These are phyloP conservation scores for Bombardia bombarda DNA, from an alignment of 495 filamentous ascomycete genomes.

Conservation along the genomic window DNA sequence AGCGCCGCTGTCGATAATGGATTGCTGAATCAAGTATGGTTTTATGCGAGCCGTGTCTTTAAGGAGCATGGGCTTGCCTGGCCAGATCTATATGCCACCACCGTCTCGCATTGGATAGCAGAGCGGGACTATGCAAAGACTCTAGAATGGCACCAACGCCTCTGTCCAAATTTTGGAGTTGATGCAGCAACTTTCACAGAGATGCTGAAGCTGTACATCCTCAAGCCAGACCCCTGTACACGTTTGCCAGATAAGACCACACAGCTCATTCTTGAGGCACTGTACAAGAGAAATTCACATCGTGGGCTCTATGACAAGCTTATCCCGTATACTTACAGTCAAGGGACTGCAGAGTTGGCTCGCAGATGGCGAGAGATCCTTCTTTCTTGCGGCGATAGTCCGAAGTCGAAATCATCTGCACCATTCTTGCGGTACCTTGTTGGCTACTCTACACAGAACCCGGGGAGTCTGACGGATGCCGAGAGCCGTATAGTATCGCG, in stretches of 20 bases:
- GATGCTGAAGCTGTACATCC: conserved; percentile 26
- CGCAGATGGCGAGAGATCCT: conserved; percentile 48
- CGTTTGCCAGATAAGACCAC: conserved; percentile 15
- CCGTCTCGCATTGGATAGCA: conserved; percentile 26
- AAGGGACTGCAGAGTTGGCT: conserved; percentile 42
- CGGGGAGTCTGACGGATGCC: too few relatives aligned
- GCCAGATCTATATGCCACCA: conserved; percentile 30
- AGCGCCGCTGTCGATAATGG: conserved; percentile 10
- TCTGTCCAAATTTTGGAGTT: conserved; percentile 28
- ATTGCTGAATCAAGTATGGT: conserved; percentile 41
- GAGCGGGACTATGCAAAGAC: conserved; percentile 22
- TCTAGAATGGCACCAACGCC: conserved; percentile 27
- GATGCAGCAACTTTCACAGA: conserved; percentile 18
- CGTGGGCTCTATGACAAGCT: conserved; percentile 53
- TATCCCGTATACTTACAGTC: conserved; percentile 47
- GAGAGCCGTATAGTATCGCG: too few relatives aligned
- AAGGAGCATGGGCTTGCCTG: conserved; percentile 40
- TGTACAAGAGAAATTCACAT: conserved; percentile 45
- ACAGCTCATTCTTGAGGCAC: conserved; percentile 22
- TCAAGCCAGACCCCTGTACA: too few relatives aligned
- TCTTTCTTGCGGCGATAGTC: conserved; percentile 23
- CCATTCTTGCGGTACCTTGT: conserved; percentile 29
- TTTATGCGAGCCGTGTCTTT: conserved; percentile 49
- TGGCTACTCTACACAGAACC: conserved; percentile 20
- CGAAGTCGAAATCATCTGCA: conserved; percentile 11